phyloP scores from a whole-genome alignment of 805 yeast species.

The Starmera quercuum region DNA sequence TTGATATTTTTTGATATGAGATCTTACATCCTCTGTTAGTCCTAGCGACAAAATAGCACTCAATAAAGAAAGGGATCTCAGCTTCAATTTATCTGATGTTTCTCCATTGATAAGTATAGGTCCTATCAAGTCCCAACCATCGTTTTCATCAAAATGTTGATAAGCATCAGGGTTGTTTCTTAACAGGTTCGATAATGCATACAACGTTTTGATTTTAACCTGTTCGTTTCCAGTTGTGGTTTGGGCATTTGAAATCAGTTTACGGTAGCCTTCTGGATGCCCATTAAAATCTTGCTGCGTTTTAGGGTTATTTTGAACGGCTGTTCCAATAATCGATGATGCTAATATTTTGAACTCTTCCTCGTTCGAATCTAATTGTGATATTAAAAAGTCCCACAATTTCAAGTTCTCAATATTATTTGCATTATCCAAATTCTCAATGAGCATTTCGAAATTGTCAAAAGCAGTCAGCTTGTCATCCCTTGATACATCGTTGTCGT shows the following conservation, averaged over 20 bases:
- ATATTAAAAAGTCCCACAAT: constrained; percentile 71
- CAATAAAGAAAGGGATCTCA: constrained; percentile 49
- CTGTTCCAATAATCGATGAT: constrained; percentile 76
- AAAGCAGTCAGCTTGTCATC: constrained; percentile 70
- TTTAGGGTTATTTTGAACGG: constrained; percentile 83
- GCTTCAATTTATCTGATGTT: constrained; percentile 31
- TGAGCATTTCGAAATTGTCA: constrained; percentile 88
- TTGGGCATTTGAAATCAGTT: constrained; percentile 35
- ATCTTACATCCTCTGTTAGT: constrained; percentile 29
- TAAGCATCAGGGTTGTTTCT: constrained; percentile 61
- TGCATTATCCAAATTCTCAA: constrained; percentile 92
- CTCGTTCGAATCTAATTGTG: constrained; percentile 37
- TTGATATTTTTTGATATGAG: constrained; percentile 26
- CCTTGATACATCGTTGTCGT: constrained; percentile 55
- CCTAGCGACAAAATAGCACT: constrained; percentile 55
- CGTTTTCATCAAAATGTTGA: constrained; percentile 39
- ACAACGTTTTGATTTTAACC: constrained; percentile 56
- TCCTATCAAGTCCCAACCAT: constrained; percentile 58
- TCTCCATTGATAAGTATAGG: constrained; percentile 15
- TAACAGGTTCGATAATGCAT: constrained; percentile 67
- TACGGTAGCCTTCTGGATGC: constrained; percentile 38
- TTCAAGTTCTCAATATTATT: constrained; percentile 79
- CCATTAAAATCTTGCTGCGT: constrained; percentile 62
- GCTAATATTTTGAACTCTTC: constrained; percentile 47
- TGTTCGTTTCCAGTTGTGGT: constrained; percentile 9